These are phyloP conservation scores for Polytrichum formosum DNA, from an alignment of 225 moss, liverwort and hornwort species.

Conservation along the genomic window DNA sequence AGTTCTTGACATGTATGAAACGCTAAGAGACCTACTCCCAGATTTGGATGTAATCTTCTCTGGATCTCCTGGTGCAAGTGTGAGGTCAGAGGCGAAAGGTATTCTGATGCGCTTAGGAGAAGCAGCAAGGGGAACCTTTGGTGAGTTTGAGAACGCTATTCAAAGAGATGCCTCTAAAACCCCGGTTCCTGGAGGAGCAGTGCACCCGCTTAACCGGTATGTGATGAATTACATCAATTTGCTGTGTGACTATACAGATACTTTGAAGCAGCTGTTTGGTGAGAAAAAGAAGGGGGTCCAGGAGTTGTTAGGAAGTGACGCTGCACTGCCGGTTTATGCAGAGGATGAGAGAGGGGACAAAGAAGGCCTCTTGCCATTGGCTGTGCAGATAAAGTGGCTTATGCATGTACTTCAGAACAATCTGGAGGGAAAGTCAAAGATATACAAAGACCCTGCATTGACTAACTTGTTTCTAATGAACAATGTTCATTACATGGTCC, in stretches of 20 bases:
- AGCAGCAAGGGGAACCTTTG: slow-evolving; percentile 81
- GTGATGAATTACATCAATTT: slow-evolving; percentile 99
- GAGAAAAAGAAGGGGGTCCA: slow-evolving; percentile 79
- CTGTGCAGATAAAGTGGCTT: slow-evolving; percentile 87
- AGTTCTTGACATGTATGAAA: slow-evolving; percentile 94
- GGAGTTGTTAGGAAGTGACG: slow-evolving; percentile 56
- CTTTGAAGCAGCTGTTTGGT: slow-evolving; percentile 87
- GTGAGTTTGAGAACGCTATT: slow-evolving; percentile 92
- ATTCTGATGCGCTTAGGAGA: slow-evolving; percentile 94
- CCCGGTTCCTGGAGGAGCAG: slow-evolving; percentile 80
- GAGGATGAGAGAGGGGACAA: slow-evolving; percentile 56
- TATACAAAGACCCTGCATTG: slow-evolving; percentile 82
- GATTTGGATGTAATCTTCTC: slow-evolving; percentile 76
- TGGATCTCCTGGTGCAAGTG: slow-evolving; percentile 67
- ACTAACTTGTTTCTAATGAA: slow-evolving; percentile 91
- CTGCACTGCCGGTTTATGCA: slow-evolving; percentile 55
- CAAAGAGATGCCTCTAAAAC: slow-evolving; percentile 72
- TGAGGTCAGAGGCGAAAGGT: slow-evolving; percentile 79
- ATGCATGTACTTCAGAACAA: slow-evolving; percentile 82
- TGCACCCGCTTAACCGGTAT: slow-evolving; percentile 90
- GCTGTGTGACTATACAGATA: slow-evolving; percentile 87
- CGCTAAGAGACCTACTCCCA: slow-evolving; percentile 81
- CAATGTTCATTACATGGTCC: slow-evolving; percentile 96
- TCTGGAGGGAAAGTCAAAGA: slow-evolving; percentile 86
- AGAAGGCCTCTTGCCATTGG: slow-evolving; percentile 75